phyloP scores from a whole-genome alignment of 345 rosid species.

The Eucalyptus coolabah region DNA sequence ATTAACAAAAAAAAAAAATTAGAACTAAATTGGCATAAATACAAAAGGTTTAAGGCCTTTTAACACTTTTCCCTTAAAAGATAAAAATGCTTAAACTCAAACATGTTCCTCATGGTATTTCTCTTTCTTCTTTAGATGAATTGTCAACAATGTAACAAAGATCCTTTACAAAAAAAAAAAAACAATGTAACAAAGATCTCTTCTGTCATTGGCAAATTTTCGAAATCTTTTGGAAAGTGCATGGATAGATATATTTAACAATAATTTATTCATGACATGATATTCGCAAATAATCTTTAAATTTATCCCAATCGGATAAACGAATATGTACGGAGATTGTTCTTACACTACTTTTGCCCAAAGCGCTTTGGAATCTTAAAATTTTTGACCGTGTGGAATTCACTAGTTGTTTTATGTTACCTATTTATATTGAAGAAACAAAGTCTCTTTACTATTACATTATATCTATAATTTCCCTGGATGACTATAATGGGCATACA shows the following conservation, averaged over 20 bases:
- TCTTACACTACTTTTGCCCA: too few species aligned
- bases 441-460: not conserved
- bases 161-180: too few species aligned
- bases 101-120: not conserved
- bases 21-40: too few species aligned
- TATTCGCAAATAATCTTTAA: not conserved
- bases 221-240: not conserved
- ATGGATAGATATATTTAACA: fast-evolving
- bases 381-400: too few species aligned
- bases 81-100: not conserved
- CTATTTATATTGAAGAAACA: not conserved
- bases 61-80: too few species aligned
- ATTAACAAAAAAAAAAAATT: too few species aligned
- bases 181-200: too few species aligned
- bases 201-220: not conserved
- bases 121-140: not conserved
- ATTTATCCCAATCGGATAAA: not conserved
- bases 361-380: too few species aligned
- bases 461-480: not conserved
- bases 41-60: too few species aligned
- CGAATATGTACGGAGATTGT: too few species aligned
- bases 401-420: not conserved
- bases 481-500: not conserved
- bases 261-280: not conserved
- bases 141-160: not conserved